These are phyloP conservation scores for Diaporthe sp. DNA, from an alignment of 2,329 filamentous ascomycete genomes.

Conservation along the genomic window DNA sequence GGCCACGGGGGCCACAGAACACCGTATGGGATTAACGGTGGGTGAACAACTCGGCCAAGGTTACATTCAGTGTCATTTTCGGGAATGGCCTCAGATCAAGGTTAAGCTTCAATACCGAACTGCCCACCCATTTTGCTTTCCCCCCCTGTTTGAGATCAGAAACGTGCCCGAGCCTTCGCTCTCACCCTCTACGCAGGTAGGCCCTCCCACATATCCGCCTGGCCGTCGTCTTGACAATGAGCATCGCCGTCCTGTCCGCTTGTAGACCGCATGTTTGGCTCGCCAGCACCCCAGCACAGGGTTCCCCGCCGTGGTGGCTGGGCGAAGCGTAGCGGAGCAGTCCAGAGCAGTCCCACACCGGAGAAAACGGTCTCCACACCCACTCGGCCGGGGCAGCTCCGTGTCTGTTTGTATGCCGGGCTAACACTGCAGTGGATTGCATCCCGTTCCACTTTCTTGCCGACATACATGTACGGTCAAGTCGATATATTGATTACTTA, in stretches of 20 bases:
- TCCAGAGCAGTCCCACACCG: conserved; percentile 8
- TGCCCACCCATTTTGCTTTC: conserved; percentile 15
- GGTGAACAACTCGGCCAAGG: not conserved
- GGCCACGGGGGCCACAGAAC: not conserved
- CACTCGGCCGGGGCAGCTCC: conserved; percentile 30
- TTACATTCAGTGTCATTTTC: conserved; percentile 2
- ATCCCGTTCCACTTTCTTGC: conserved; percentile 23
- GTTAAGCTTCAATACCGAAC: conserved; percentile 27
- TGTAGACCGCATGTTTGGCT: not conserved
- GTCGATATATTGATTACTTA: conserved; percentile 32
- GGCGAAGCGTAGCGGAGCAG: not conserved
- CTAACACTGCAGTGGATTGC: conserved; percentile 15
- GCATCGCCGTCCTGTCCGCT: not conserved
- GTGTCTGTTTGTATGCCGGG: conserved; percentile 1
- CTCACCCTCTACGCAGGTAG: not conserved
- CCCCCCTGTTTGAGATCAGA: conserved; percentile 34
- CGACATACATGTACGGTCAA: not conserved
- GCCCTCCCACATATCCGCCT: not conserved
- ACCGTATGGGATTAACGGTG: not conserved
- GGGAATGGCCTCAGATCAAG: conserved; percentile 23
- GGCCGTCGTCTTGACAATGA: not conserved
- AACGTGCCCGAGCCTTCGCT: conserved; percentile 19
- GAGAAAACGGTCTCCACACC: conserved; percentile 24
- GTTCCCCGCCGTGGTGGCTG: conserved; percentile 21
- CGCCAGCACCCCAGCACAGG: not conserved